Evolutionary conservation across 306 rosid species (phyloP).

Genomic region (Neltuma alba): DNA sequence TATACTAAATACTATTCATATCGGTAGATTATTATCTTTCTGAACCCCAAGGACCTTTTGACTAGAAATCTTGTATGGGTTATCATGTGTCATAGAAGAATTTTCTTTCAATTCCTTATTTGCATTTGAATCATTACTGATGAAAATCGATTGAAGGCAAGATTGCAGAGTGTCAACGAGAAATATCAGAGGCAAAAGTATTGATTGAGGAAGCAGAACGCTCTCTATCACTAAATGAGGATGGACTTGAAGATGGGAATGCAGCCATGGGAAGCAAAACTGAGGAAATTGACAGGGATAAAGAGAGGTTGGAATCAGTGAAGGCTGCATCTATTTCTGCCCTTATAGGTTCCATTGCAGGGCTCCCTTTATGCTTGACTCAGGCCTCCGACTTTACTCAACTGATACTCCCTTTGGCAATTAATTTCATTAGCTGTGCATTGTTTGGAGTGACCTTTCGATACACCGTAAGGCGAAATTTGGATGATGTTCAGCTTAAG

Average conservation of each 20-base stretch:
- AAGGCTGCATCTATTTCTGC: slow-evolving; percentile 79
- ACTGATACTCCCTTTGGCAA: slow-evolving; percentile 63
- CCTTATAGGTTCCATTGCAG: slow-evolving; percentile 68
- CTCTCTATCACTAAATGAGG: slow-evolving; percentile 46
- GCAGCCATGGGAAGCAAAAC: slow-evolving; percentile 30
- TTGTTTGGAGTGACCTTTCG: slow-evolving; percentile 83
- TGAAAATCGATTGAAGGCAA: slow-evolving; percentile 30
- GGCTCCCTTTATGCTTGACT: slow-evolving; percentile 62
- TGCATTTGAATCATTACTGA: not conserved
- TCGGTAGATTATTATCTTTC: not conserved
- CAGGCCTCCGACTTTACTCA: slow-evolving; percentile 55
- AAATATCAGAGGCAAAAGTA: slow-evolving; percentile 74
- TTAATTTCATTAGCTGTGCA: slow-evolving; percentile 70
- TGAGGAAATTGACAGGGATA: slow-evolving; percentile 51
- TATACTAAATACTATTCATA: not conserved
- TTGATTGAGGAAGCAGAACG: slow-evolving; percentile 78
- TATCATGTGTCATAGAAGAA: not conserved
- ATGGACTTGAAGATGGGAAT: slow-evolving; percentile 33
- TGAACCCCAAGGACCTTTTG: not conserved
- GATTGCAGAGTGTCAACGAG: slow-evolving; percentile 85
- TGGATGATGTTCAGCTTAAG: slow-evolving; percentile 80
- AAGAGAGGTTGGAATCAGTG: slow-evolving; percentile 76
- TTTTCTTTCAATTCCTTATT: not conserved
- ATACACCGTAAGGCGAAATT: slow-evolving; percentile 70
- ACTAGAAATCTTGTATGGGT: not conserved